Evolutionary conservation across 352 stramenopile species (phyloP), one percentile per base, ranked within the genome.

Genomic region (Phytophthora pisi): DNA sequence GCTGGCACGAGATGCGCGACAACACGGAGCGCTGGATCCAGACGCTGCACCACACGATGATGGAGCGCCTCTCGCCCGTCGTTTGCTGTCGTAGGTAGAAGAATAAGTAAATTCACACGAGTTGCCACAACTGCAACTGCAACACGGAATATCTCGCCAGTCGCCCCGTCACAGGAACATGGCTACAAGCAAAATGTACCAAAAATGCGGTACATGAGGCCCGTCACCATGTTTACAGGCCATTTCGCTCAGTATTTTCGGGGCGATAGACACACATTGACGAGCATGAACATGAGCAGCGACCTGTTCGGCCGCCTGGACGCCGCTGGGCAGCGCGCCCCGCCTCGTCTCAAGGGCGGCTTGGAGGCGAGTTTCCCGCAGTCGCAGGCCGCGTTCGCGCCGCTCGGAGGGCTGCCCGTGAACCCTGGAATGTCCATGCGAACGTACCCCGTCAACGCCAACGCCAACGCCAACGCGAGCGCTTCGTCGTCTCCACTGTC

Each of bases 11-110:
- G 50, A 72, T 78, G 42, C 55, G 66, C 0, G 67, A 78, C 34
- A 68, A 77, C 42, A 71, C 69, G 3, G 74, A 81, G 59, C 66
- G 70, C 42, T 81, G 70, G 74, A 65, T 75, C 49, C 68, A 77
- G 28, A 72, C 67, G 23, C 59, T 81, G 26, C 74, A 74, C 31
- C 49, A 72, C 57, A 72, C 68, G 3, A 72, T 75, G 68, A 72
- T 75, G 63, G 63, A 75, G 52, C 46, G 68, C 15, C 43, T 75
- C 5, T 75, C 68, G 24, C 63, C 68, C 7, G 68, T 75, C 10
- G 68, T 75, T 15, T 75, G 63, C 42, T 75, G 68, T 59, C 47
- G 52, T 18, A 58, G 61, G 23, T 71, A 60, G 55, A 46, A n/a
- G 16, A 43, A 46, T 0, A 45, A 45, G 13, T 9, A 46, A 18